phyloP scores from a whole-genome alignment of 2,329 filamentous ascomycete species.

The Xylariaceae sp. region DNA sequence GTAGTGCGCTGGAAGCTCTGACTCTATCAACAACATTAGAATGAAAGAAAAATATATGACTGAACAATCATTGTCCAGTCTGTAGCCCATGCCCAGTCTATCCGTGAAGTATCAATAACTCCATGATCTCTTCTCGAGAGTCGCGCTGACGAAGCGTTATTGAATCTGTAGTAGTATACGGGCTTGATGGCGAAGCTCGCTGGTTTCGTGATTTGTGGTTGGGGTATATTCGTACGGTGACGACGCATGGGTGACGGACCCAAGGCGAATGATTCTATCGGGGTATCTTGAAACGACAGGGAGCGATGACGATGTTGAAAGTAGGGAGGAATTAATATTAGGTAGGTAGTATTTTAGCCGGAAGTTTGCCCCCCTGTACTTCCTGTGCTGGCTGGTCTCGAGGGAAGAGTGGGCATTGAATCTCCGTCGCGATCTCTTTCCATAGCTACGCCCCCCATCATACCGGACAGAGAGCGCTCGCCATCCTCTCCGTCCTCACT shows the following conservation, averaged over 20 bases:
- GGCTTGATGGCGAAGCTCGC: neutral
- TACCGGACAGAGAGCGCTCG: slow-evolving; percentile 23
- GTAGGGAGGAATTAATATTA: neutral
- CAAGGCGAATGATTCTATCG: neutral
- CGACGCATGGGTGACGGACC: neutral
- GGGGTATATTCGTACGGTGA: neutral
- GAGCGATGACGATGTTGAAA: neutral
- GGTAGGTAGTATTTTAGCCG: slow-evolving; percentile 15
- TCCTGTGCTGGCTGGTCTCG: slow-evolving; percentile 38
- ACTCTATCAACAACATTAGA: neutral
- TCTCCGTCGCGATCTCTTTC: slow-evolving; percentile 33
- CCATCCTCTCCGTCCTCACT: slow-evolving; percentile 32
- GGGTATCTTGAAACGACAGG: neutral
- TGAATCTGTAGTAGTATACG: neutral
- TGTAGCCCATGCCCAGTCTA: neutral
- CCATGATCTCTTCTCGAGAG: neutral
- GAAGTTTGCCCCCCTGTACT: slow-evolving; percentile 34
- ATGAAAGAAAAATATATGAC: neutral
- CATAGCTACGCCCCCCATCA: slow-evolving; percentile 42
- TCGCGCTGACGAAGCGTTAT: neutral
- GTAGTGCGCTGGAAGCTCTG: neutral
- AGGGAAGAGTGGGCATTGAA: slow-evolving; percentile 34
- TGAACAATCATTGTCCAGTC: neutral
- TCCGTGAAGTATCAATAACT: neutral
- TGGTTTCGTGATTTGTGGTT: neutral